Base-by-base conservation (phyloP, 208 protist genomes). In the Acanthamoeba castellanii region DNA sequence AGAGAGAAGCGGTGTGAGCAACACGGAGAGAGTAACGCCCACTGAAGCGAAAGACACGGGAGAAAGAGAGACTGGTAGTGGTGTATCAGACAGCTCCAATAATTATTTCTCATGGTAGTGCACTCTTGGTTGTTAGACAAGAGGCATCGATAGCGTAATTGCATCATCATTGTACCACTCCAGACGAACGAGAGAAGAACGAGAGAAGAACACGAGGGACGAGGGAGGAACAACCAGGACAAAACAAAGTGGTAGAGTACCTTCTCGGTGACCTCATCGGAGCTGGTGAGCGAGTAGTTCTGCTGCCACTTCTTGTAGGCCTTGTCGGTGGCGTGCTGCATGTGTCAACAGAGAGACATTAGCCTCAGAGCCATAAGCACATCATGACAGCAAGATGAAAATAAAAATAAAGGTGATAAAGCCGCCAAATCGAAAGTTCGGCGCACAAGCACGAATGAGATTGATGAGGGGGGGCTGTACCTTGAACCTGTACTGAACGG, bases 11-110 rank as follows among this genome's bases (percentile, higher is more conserved):
- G 11, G 59, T 27, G 18, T 27, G 59, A 27, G 11, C 22, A 66
- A 66, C 22, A 27, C 6, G 11, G 18, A 66, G 59, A n/a, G n/a
- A n/a, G n/a, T n/a, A n/a, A n/a, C n/a, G n/a, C n/a, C n/a, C 20
- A 8, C 5, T 34, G 64, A 27, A 34, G 64, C 5, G 59, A 64
- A 57, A 16, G 16, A 57, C 11, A 57, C 7, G 27, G 34, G 50
- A 20, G 20, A 14, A 8, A 81, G 30, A 32, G 37, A 42, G 32
- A 50, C 32, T 22, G 72, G 13, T 2, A 81, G 30, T n/a, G 42
- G 34, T 27, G 37, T 81, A 47, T 81, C 72, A 81, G 72, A 81
- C 72, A 81, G 72, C 72, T 81, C 72, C 72, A 81, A 81, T 81
- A 81, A 81, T 9, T 81, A 81, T 37, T 81, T 81, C 72, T 81